phyloP scores from a whole-genome alignment of 1,139 yeast genomes.

The Groenewaldozyma sp. region DNA sequence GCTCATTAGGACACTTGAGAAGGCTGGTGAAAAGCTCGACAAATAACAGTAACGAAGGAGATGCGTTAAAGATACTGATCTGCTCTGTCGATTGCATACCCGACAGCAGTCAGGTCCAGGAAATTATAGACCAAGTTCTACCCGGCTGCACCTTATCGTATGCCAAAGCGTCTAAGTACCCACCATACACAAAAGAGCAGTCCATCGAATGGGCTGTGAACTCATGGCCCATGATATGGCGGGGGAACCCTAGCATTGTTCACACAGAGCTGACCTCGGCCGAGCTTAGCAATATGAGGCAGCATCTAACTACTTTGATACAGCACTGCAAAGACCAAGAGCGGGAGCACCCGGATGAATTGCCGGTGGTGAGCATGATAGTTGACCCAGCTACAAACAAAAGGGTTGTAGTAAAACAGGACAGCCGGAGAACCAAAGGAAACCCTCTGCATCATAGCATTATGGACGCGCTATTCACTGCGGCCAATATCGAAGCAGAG shows the following conservation, averaged over 20 bases:
- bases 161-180: conserved; percentile 39
- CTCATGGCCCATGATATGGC: conserved; percentile 90
- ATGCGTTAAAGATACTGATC: conserved; percentile 28
- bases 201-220: conserved; percentile 52
- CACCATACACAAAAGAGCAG: conserved; percentile 57
- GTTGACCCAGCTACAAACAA: conserved; percentile 39
- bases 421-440: conserved; percentile 29
- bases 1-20: conserved; percentile 28
- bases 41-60: conserved; percentile 7
- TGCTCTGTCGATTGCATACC: conserved; percentile 21
- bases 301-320: conserved; percentile 33
- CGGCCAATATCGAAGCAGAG: conserved; percentile 44
- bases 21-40: conserved; percentile 29
- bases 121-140: conserved; percentile 11
- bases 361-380: conserved; percentile 39
- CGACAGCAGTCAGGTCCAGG: conserved; percentile 21
- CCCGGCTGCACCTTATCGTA: conserved; percentile 21
- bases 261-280: conserved; percentile 45
- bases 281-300: conserved; percentile 38
- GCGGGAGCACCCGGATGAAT: conserved; percentile 12
- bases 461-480: conserved; percentile 56
- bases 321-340: conserved; percentile 23
- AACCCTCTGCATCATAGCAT: conserved; percentile 63
- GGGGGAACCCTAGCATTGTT: conserved; percentile 82
- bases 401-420: conserved; percentile 33